Evolutionary conservation across 441 rosid genomes (phyloP), one percentile per base, ranked within the genome.

Genomic region (Jatropha podagrica): DNA sequence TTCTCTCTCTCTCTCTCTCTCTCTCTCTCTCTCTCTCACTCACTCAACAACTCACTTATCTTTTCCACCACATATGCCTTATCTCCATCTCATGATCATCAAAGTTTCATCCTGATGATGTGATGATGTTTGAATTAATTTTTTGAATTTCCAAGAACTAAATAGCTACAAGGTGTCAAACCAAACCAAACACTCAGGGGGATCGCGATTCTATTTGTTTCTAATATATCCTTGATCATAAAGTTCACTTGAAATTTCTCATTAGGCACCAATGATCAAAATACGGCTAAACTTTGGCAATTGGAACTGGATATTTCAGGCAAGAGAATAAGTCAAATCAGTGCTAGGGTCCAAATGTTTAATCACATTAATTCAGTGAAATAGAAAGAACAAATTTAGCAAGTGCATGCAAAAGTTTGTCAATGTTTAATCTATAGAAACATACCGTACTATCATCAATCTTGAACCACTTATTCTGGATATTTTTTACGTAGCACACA

Each of bases 391-490:
- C 3, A 55, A 65, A 37, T 42, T 12, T 14, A 66, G 26, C 42
- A 71, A 32, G 32, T 32, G 32, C 32, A 32, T 32, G 32, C 32
- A 32, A 32, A 32, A 32, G 32, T 32, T 32, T 32, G 32, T 32
- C 32, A 32, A 32, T 32, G 32, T 32, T 1, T 59, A 27, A 32
- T 44, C 63, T 60, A 67, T 12, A 67, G 72, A 65, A 73, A 75
- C 89, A 60, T 90, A 96, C 99, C 81, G 54, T 79, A 84, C 87
- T 91, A 78, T 96, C 99, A 81, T 96, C 98, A 79, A 95, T 86
- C 89, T 89, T 90, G 89, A 86, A 96, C 99, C 97, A 96, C 85
- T 87, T 94, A 85, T 94, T 92, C 77, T 85, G 94, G 65, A 80
- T 74, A 78, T 87, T 90, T 82, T 87, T 92, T 1, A 94, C 86